phyloP scores from a whole-genome alignment of 306 rosid genomes.

The Prinsepia uniflora region DNA sequence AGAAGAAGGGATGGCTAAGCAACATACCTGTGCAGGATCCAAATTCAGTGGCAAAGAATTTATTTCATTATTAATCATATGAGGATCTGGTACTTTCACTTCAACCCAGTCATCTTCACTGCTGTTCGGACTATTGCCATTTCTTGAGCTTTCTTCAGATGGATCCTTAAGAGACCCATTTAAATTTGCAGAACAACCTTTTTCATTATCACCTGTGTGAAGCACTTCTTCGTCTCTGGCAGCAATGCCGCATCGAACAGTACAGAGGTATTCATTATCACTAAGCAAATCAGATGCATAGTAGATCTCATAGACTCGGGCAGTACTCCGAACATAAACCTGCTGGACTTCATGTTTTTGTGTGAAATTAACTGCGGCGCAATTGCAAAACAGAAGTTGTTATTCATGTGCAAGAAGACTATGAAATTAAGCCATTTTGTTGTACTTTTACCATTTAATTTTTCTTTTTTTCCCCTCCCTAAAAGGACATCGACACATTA shows the following conservation, averaged over 20 bases:
- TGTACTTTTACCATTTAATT: background rate
- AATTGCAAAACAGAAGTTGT: constrained; percentile 13
- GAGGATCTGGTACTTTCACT: constrained; percentile 45
- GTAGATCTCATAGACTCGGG: constrained; percentile 79
- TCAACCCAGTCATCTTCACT: constrained; percentile 90
- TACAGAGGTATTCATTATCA: constrained; percentile 61
- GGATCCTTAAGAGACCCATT: constrained; percentile 27
- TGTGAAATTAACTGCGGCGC: constrained; percentile 53
- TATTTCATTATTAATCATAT: constrained; percentile 12
- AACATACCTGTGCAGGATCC: constrained; percentile 44
- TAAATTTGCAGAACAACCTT: constrained; percentile 24
- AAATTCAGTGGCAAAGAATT: constrained; percentile 23
- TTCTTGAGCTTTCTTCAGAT: constrained; percentile 33
- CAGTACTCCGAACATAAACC: constrained; percentile 79
- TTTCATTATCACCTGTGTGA: constrained; percentile 28
- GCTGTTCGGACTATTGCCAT: constrained; percentile 21
- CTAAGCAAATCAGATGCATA: constrained; percentile 35
- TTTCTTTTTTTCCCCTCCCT: background rate
- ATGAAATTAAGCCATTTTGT: background rate
- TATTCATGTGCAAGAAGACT: constrained; percentile 18
- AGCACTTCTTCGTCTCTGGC: constrained; percentile 57
- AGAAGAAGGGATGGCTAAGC: background rate
- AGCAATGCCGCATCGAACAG: constrained; percentile 71
- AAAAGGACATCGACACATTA: background rate
- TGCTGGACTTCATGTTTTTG: constrained; percentile 66